A percentile compares a stretch with the other conserved stretches of the same genome.
Evolutionary conservation across 1,284 basidiomycete genomes (phyloP).

Genomic region (Thelephora terrestris): DNA sequence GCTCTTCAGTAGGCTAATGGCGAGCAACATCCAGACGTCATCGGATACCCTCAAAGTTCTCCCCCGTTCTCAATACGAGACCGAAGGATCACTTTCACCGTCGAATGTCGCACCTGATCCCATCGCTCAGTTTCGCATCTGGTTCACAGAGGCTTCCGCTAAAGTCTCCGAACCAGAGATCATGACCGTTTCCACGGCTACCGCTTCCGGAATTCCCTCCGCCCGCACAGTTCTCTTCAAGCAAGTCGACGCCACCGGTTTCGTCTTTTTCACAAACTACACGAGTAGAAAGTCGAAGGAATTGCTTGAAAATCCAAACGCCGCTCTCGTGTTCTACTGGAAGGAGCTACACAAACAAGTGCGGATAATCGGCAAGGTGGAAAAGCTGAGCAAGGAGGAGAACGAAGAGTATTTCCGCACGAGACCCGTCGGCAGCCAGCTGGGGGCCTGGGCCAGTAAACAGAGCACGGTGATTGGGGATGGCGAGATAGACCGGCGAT

Average conservation of each 20-base stretch:
- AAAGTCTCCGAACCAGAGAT: conserved; percentile 78
- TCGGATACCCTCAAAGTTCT: conserved; percentile 54
- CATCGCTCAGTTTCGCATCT: conserved; percentile 72
- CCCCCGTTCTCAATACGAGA: conserved; percentile 68
- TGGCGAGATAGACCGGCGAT: conserved; percentile 52
- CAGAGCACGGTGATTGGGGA: conserved; percentile 76
- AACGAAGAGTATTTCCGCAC: conserved; percentile 79
- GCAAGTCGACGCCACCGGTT: conserved; percentile 75
- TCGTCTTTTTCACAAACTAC: conserved; percentile 97
- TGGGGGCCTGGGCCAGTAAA: conserved; percentile 90
- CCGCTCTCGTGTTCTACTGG: conserved; percentile 89
- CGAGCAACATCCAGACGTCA: conserved; percentile 18
- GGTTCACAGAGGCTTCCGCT: conserved; percentile 65
- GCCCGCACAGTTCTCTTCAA: conserved; percentile 90
- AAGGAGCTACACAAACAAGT: conserved; percentile 75
- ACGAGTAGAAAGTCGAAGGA: conserved; percentile 85
- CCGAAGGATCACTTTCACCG: conserved; percentile 51
- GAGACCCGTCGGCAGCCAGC: conserved; percentile 73
- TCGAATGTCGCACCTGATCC: conserved; percentile 53
- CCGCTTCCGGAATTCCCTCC: conserved; percentile 66
- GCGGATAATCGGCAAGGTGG: conserved; percentile 78
- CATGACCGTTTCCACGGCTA: conserved; percentile 79
- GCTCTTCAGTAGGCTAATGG: conserved; percentile 1
- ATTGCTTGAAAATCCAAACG: conserved; percentile 66
- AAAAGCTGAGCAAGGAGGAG: conserved; percentile 63